phyloP scores from a whole-genome alignment of 2,329 filamentous ascomycete species.

The Colletotrichum navitas region DNA sequence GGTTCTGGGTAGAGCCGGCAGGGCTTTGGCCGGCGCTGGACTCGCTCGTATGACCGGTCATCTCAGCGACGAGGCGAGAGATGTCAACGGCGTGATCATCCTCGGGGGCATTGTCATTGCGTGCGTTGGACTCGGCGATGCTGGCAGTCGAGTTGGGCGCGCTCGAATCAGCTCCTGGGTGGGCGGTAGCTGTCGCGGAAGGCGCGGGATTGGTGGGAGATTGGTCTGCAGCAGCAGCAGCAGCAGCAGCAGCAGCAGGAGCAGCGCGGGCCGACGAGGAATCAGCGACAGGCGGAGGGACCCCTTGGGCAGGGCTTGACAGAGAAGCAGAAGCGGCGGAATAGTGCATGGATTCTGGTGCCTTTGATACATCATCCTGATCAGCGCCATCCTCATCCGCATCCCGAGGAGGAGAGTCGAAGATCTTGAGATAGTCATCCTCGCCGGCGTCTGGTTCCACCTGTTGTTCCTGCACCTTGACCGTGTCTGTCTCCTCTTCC shows the following conservation, averaged over 20 bases:
- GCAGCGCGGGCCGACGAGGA: conserved; percentile 47
- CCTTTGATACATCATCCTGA: conserved; percentile 58
- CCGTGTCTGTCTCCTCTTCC: conserved; percentile 49
- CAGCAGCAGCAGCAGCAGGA: conserved; percentile 39
- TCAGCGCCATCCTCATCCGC: conserved; percentile 52
- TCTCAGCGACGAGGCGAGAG: conserved; percentile 57
- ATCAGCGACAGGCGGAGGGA: conserved; percentile 50
- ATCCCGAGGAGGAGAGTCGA: conserved; percentile 61
- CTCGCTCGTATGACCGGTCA: conserved; percentile 53
- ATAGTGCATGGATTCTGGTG: conserved; percentile 58
- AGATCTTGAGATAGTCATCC: conserved; percentile 65
- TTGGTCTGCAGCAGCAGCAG: conserved; percentile 45
- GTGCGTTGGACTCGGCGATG: conserved; percentile 46
- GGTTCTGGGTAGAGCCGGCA: conserved; percentile 25
- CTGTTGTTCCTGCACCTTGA: conserved; percentile 48
- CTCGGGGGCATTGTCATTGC: conserved; percentile 47
- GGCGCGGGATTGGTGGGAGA: conserved; percentile 20
- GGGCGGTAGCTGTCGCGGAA: conserved; percentile 45
- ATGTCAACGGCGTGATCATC: conserved; percentile 54
- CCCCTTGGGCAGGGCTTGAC: conserved; percentile 49
- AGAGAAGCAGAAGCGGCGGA: conserved; percentile 56
- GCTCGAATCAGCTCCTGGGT: conserved; percentile 47
- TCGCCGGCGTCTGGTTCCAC: conserved; percentile 49
- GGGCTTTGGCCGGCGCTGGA: conserved; percentile 41
- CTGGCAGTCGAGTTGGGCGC: conserved; percentile 43